Base-by-base conservation (phyloP, 1,284 basidiomycete species). In the Pascua sp. region DNA sequence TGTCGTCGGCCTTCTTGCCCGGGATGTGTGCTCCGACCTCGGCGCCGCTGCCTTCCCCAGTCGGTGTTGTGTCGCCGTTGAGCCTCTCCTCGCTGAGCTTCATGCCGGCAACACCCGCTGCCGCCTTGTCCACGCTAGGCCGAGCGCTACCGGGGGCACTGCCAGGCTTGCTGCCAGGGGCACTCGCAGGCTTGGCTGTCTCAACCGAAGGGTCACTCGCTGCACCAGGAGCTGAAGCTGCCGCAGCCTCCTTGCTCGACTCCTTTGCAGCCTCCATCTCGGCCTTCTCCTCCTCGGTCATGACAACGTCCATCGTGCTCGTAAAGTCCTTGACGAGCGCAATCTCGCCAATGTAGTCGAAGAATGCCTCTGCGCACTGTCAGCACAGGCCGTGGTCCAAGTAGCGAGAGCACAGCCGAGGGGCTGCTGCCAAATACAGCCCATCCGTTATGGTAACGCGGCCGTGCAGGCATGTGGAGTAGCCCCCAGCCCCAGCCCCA, bases 341-440 rank as follows among this genome's bases (percentile, higher is more conserved):
- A 51, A 95, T 93, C 79, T 94, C 91, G 57, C 91, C 91, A 64
- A 95, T 92, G 88, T 91, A 91, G 72, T 92, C 90, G 60, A 81
- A 79, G 75, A 77, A 77, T 24, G 71, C 71, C 69, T 75, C 71
- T 70, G 55, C 15, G 37, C 32, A 24, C 38, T 10, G 42, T 64
- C 56, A 63, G 57, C 51, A n/a, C 17, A 17, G 24, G 24, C 24
- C 24, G 24, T 32, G 24, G 24, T 32, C 24, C 24, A 32, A 32
- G 24, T 3, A 32, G 24, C 24, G 24, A 32, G 24, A 32, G 24
- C 24, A 32, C 7, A 32, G 24, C 24, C 24, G 24, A 32, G 24
- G 24, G 24, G 7, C 3, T 7, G 24, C 24, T 15, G 36, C 15
- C 12, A 37, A 38, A 38, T 10, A n/a, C 47, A 48, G 47, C 37